These are phyloP conservation scores for Dipodascopsis tothii DNA, from an alignment of 805 yeast genomes.

Conservation along the genomic window DNA sequence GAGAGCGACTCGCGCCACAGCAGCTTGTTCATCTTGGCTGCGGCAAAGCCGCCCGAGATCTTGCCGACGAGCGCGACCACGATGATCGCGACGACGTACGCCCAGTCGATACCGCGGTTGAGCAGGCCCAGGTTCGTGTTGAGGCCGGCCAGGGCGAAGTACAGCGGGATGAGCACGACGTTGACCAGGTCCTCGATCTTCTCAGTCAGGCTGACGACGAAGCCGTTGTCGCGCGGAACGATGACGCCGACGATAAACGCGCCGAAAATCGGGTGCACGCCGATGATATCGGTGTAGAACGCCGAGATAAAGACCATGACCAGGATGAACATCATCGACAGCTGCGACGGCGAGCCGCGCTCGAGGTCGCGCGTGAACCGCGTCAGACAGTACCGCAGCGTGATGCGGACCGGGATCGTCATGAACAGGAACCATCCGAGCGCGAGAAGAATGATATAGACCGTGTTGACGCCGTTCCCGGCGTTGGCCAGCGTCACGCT, in stretches of 20 bases:
- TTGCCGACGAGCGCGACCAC: conserved; percentile 62
- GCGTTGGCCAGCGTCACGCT: conserved; percentile 72
- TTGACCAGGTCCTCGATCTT: conserved; percentile 73
- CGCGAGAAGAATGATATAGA: conserved; percentile 54
- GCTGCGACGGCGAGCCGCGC: conserved; percentile 50
- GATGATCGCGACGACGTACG: conserved; percentile 60
- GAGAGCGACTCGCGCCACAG: conserved; percentile 67
- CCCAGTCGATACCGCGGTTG: conserved; percentile 68
- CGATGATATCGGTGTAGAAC: conserved; percentile 74
- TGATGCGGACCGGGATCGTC: conserved; percentile 48
- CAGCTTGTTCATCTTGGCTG: conserved; percentile 55
- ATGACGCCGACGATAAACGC: conserved; percentile 72
- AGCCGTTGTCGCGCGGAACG: conserved; percentile 68
- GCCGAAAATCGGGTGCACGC: conserved; percentile 81
- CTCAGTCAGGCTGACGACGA: conserved; percentile 60
- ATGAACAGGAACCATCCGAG: conserved; percentile 63
- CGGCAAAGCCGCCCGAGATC: conserved; percentile 56
- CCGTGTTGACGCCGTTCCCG: conserved; percentile 57
- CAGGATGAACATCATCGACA: conserved; percentile 54
- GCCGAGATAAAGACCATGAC: conserved; percentile 56
- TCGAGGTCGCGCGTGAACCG: conserved; percentile 48
- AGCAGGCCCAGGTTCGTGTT: conserved; percentile 59
- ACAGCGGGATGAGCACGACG: conserved; percentile 63
- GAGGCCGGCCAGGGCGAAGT: conserved; percentile 74
- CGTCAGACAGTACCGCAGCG: conserved; percentile 35